phyloP scores from a whole-genome alignment of 2,329 filamentous ascomycete species.

The Apiospora phragmitis region DNA sequence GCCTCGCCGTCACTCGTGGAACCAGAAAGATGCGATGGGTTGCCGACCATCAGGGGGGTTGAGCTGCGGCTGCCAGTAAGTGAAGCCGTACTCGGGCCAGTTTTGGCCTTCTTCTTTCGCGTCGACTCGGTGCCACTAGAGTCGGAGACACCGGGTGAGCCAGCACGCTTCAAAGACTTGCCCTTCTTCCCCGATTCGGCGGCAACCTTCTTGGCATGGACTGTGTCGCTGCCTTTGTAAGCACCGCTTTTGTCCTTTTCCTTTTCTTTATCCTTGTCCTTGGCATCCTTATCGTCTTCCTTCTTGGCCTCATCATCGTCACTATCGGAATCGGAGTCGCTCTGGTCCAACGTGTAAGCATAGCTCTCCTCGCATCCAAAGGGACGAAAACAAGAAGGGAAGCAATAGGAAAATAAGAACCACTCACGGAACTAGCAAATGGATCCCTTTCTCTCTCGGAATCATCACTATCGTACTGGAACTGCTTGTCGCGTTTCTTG shows the following conservation, averaged over 20 bases:
- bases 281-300: conserved; percentile 52
- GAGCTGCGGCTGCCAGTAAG: conserved; percentile 53
- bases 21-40: conserved; percentile 49
- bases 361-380: background rate
- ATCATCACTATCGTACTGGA: conserved; percentile 75
- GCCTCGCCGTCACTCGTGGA: conserved; percentile 73
- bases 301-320: conserved; percentile 26
- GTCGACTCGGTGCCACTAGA: conserved; percentile 89
- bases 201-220: conserved; percentile 48
- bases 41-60: conserved; percentile 54
- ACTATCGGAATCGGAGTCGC: conserved; percentile 44
- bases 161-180: conserved; percentile 75
- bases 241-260: conserved; percentile 53
- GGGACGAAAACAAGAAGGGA: too few relatives aligned
- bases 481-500: conserved; percentile 81
- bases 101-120: conserved; percentile 68
- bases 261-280: conserved; percentile 46
- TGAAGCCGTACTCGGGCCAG: conserved; percentile 41
- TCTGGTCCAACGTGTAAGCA: conserved; percentile 29
- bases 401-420: conserved; percentile 20
- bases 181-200: conserved; percentile 52
- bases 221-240: conserved; percentile 67
- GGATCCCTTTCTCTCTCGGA: conserved; percentile 49
- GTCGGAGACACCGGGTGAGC: conserved; percentile 85
- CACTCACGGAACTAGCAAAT: conserved; percentile 52